Percentiles rank a stretch among this genome's conserved stretches.
Evolutionary conservation across 257 asterid genomes (phyloP).

Genomic region (Solanum dulcamara): DNA sequence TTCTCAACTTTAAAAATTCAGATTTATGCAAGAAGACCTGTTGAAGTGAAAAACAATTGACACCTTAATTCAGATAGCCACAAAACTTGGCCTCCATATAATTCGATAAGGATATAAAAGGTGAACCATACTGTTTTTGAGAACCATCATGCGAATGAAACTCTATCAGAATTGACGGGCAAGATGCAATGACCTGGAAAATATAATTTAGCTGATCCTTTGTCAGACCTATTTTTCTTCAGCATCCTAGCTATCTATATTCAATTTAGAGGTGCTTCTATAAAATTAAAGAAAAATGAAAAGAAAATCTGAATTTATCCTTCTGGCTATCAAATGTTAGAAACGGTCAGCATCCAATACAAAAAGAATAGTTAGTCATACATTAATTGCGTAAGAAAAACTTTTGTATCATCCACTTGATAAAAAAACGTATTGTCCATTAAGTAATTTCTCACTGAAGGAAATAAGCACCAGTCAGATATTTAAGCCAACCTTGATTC

Average conservation of each 20-base stretch:
- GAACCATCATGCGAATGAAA: neutral
- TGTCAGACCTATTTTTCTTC: neutral
- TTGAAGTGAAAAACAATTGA: neutral
- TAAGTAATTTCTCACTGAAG: neutral
- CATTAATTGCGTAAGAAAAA: neutral
- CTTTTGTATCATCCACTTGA: neutral
- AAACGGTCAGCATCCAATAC: neutral
- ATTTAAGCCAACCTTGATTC: slow-evolving; percentile 34
- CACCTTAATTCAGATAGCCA: neutral
- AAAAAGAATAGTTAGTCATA: neutral
- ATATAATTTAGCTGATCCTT: neutral
- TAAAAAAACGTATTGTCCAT: neutral
- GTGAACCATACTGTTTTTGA: neutral
- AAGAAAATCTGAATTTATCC: neutral
- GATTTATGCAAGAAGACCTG: neutral
- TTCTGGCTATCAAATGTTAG: neutral
- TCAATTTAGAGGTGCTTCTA: neutral
- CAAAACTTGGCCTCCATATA: neutral
- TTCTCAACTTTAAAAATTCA: neutral
- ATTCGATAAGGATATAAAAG: neutral
- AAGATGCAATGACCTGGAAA: neutral
- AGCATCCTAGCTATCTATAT: neutral
- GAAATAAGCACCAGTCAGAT: neutral
- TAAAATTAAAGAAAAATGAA: neutral
- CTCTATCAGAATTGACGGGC: neutral